A percentile compares a stretch with the other conserved stretches of the same genome.
These are phyloP conservation scores for Guyanaporus albipodus DNA, from an alignment of 768 basidiomycete species.

Conservation along the genomic window DNA sequence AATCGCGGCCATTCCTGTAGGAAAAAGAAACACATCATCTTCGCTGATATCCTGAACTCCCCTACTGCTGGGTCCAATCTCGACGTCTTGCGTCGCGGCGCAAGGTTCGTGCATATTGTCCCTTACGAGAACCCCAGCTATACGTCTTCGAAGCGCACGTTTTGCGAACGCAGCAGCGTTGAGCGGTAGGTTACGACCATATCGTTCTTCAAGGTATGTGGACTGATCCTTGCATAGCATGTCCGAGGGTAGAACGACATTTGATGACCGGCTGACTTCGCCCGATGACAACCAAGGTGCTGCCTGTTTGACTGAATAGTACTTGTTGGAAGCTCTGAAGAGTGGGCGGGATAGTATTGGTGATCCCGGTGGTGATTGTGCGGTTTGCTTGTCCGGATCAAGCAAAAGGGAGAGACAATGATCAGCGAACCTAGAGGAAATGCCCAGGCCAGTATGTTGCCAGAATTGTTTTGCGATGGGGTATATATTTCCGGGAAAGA, in stretches of 20 bases:
- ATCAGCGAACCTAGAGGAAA: conserved; percentile 85
- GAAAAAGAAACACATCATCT: conserved; percentile 84
- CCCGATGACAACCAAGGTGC: conserved; percentile 5
- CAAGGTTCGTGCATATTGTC: conserved; percentile 43
- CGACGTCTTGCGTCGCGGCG: conserved; percentile 43
- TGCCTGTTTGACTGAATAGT: conserved; percentile 44
- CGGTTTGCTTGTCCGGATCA: conserved; percentile 29
- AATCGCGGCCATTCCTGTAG: conserved; percentile 91
- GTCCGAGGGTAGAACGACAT: conserved; percentile 33
- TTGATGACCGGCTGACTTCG: conserved; percentile 5
- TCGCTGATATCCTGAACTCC: conserved; percentile 70
- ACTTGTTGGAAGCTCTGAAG: conserved; percentile 49
- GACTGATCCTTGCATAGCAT: conserved; percentile 57
- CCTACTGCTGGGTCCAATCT: conserved; percentile 60
- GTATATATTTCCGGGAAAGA: conserved; percentile 64
- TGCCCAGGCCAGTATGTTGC: conserved; percentile 91
- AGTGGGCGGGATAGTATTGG: conserved; percentile 29
- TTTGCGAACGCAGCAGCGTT: conserved; percentile 77
- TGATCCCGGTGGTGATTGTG: conserved; percentile 23
- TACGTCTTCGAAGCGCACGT: conserved; percentile 77
- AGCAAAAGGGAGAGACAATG: conserved; percentile 71
- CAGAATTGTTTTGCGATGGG: conserved; percentile 85
- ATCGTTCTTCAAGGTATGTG: conserved; percentile 89
- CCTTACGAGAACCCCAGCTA: conserved; percentile 78
- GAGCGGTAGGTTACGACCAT: conserved; percentile 84